Base-by-base conservation (phyloP, 352 stramenopile genomes). In the Globisporangium iwayamae region DNA sequence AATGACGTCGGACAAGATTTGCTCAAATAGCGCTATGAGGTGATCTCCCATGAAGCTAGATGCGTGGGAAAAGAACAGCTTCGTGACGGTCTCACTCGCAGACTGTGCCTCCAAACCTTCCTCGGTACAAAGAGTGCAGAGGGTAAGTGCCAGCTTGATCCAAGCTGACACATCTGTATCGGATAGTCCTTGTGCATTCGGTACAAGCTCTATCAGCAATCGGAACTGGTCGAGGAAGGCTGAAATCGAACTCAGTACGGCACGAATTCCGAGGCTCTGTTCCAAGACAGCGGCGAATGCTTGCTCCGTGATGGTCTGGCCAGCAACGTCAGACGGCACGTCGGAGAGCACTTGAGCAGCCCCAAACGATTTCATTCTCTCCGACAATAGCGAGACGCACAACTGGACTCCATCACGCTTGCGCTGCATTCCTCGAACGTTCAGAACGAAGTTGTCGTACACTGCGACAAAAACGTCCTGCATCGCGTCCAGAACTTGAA, bases 391-490 rank as follows among this genome's bases (percentile, higher is more conserved):
- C 11, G 47, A n/a, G 2, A 45, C 45, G n/a, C 28, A 63, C n/a
- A 32, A 36, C 47, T 55, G 73, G 52, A 28, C 13, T 28, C 6
- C 60, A 13, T 46, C 30, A 30, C 22, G 45, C 32, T 47, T 54
- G 47, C 14, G 25, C 55, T 64, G 53, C 32, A 67, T 52, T 4
- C 48, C 65, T 41, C 76, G 65, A 56, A 76, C 32, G 62, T 81
- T 71, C 9, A 68, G 69, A 43, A 77, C 34, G 10, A 73, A 69
- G 36, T 74, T 73, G 65, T 81, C 71, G 48, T 80, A 64, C 28
- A 79, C 47, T 22, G 67, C 54, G 38, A 61, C 22, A 22, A 68
- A 61, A 34, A 81, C 70, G 10, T 32, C 63, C 25, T 63, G 61
- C 8, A 81, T 38, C 47, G 53, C 62, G 56, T 81, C 53, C 16